Base-by-base conservation (phyloP, 805 yeast genomes). In the Maudiozyma turicensis region DNA sequence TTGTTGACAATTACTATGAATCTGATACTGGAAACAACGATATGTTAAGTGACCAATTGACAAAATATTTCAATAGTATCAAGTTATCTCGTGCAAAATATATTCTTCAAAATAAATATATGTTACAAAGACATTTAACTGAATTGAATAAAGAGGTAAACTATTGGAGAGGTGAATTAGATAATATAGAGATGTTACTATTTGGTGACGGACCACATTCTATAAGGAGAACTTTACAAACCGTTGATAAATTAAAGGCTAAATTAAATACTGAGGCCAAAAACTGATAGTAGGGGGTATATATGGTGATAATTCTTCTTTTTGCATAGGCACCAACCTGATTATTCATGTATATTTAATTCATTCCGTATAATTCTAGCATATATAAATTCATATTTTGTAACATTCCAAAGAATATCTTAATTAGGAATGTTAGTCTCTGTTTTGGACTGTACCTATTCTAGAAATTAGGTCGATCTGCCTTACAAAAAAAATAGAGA, bases 31-130 rank as follows among this genome's bases (percentile, higher is more conserved):
- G 57, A 39, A 45, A 54, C 2, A 46, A 33, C 1, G 45, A 44
- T 7, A 9, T 7, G 6, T 40, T 62, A 26, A 50, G 53, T 14
- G 43, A 46, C 6, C 51, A 54, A 46, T 41, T 65, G 34, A 52
- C 54, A 31, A 46, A 54, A 13, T 60, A 63, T 49, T 42, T 64
- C 37, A 61, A 63, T 39, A 51, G 54, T 13, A 54, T 63, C 30
- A 65, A 65, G 44, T 51, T 64, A 55, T 58, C 59, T 13, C 58
- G 67, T 37, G 69, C 65, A 3, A 56, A 56, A 44, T 63, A 58
- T 35, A 55, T 59, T 9, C 47, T 65, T n/a, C 65, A 63, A 37
- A 64, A 64, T 47, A 60, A 58, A 42, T 54, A 63, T 43, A 46
- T 59, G 3, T 45, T 65, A 37, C 59, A 63, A 44, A 54, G 53